These are phyloP conservation scores for Chrysoporthe puriensis DNA, from an alignment of 2,329 filamentous ascomycete genomes.

Conservation along the genomic window DNA sequence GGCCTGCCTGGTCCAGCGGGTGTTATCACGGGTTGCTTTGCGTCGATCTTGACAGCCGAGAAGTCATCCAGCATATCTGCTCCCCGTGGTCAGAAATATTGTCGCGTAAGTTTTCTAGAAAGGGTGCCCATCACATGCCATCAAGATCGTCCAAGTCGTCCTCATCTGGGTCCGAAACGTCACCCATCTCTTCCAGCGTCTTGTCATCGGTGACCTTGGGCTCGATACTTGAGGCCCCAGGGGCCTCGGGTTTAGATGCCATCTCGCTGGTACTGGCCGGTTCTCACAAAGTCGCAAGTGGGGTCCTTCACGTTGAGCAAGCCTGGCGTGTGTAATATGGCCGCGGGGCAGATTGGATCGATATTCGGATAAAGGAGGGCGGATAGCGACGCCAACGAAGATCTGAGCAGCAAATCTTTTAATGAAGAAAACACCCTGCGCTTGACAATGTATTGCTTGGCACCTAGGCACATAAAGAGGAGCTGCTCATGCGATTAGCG, in stretches of 20 bases:
- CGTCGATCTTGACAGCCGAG: slow-evolving; percentile 63
- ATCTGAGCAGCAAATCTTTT: not conserved
- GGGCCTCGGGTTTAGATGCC: slow-evolving; percentile 29
- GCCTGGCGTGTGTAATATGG: not conserved
- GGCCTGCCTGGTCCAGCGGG: slow-evolving; percentile 33
- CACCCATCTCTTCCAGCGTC: slow-evolving; percentile 44
- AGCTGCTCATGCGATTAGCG: not conserved
- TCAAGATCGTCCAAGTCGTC: slow-evolving; percentile 92
- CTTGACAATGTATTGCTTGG: not conserved
- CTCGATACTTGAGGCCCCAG: slow-evolving; percentile 29
- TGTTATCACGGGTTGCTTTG: slow-evolving; percentile 43
- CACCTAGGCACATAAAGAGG: not conserved
- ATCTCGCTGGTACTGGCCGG: slow-evolving; percentile 23
- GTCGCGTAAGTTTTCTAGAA: not conserved
- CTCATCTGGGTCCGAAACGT: slow-evolving; percentile 87
- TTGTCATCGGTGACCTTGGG: slow-evolving; percentile 34
- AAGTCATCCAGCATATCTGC: slow-evolving; percentile 94
- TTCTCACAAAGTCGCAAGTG: not conserved
- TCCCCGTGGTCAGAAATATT: slow-evolving; percentile 24
- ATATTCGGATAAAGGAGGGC: not conserved
- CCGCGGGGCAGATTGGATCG: not conserved
- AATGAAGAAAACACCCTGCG: not conserved
- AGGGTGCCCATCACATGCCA: slow-evolving; percentile 54
- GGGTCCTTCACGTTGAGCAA: not conserved
- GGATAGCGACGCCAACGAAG: not conserved